Evolutionary conservation across 768 basidiomycete species (phyloP).

Genomic region (Tricholoma flavovirens): DNA sequence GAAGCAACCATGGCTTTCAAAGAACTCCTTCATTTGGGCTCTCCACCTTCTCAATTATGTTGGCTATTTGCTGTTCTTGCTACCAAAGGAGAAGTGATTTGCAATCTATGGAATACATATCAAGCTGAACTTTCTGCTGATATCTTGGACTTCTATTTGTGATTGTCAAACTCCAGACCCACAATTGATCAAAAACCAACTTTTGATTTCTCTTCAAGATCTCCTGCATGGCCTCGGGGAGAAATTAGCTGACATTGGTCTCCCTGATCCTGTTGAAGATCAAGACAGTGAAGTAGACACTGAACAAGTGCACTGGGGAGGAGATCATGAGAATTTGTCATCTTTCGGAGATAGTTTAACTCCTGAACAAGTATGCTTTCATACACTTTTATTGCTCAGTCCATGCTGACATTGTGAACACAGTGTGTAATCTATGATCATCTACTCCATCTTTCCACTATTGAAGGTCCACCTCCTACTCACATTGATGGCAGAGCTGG

Average conservation of each 20-base stretch:
- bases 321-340: background rate
- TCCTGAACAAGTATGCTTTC: background rate
- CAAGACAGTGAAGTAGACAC: background rate
- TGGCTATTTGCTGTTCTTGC: conserved; percentile 34
- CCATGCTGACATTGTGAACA: background rate
- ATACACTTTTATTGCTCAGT: conserved; percentile 11
- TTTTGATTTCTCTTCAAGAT: background rate
- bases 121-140: conserved; percentile 7
- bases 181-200: background rate
- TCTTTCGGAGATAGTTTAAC: conserved; percentile 2
- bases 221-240: background rate
- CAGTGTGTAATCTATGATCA: conserved; percentile 10
- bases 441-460: background rate
- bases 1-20: conserved; percentile 22
- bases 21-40: conserved; percentile 27
- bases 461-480: conserved; percentile 11
- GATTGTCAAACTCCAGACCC: background rate
- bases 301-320: background rate
- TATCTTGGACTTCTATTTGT: background rate
- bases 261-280: background rate
- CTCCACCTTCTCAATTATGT: conserved; percentile 31
- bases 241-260: background rate
- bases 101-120: conserved; percentile 8
- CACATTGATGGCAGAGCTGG: conserved; percentile 38
- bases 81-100: conserved; percentile 21